These are phyloP conservation scores for Erythrophleum fordii DNA, from an alignment of 306 rosid genomes.

Conservation along the genomic window DNA sequence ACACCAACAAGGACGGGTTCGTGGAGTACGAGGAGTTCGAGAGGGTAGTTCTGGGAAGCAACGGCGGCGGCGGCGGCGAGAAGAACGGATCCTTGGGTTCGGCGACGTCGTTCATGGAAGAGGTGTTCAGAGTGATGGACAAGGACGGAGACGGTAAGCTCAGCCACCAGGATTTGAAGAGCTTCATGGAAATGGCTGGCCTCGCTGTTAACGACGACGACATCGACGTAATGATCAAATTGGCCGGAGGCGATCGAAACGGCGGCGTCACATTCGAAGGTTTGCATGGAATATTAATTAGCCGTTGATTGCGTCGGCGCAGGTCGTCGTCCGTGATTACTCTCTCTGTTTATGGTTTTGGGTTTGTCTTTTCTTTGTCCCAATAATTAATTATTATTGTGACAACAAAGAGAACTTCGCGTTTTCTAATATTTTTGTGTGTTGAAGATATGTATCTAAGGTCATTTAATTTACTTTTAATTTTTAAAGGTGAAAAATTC, in stretches of 20 bases:
- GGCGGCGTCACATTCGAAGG: slow-evolving; percentile 75
- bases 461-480: too few relatives aligned
- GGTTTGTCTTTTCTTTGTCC: not conserved
- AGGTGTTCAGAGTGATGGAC: slow-evolving; percentile 85
- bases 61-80: slow-evolving; percentile 20
- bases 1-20: slow-evolving; percentile 74
- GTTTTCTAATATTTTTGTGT: not conserved
- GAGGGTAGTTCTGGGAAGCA: slow-evolving; percentile 54
- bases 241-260: slow-evolving; percentile 64
- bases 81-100: slow-evolving; percentile 30
- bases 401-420: not conserved
- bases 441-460: not conserved
- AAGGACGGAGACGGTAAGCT: slow-evolving; percentile 89
- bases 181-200: slow-evolving; percentile 70
- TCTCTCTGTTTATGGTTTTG: too few relatives aligned
- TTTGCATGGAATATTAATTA: slow-evolving; percentile 65
- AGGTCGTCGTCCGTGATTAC: not conserved
- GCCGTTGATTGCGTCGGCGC: slow-evolving; percentile 50
- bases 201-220: slow-evolving; percentile 67
- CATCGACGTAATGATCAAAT: slow-evolving; percentile 65
- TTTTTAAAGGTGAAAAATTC: too few relatives aligned
- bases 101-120: slow-evolving; percentile 63
- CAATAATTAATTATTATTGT: not conserved
- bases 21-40: slow-evolving; percentile 94
- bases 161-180: slow-evolving; percentile 72